Conservation (phyloP, 1,284 basidiomycete species). For the Tylopilus sp. region DNA sequence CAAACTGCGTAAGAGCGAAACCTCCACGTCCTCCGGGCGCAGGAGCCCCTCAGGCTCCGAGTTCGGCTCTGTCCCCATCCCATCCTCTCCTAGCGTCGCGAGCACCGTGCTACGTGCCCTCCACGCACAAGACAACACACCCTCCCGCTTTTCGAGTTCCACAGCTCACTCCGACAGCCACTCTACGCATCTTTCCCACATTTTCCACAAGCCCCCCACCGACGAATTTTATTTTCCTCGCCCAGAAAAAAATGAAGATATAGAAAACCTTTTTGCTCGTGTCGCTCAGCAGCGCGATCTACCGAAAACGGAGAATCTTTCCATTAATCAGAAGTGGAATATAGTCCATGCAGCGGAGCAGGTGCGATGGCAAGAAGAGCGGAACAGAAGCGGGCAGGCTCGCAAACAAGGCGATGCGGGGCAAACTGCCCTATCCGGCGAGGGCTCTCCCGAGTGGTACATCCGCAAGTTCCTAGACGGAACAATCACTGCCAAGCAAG, state of each 20-base stretch:
- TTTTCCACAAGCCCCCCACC: slow-evolving; percentile 48
- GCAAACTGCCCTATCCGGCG: slow-evolving; percentile 47
- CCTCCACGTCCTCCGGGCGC: slow-evolving; percentile 42
- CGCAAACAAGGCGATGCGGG: slow-evolving; percentile 58
- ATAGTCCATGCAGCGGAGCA: slow-evolving; percentile 86
- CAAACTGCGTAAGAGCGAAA: slow-evolving; percentile 53
- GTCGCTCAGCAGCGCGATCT: slow-evolving; percentile 68
- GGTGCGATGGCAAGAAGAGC: slow-evolving; percentile 74
- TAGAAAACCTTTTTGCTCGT: slow-evolving; percentile 75
- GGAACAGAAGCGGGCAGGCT: slow-evolving; percentile 54
- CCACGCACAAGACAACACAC: slow-evolving; percentile 51
- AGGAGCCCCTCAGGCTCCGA: slow-evolving; percentile 46
- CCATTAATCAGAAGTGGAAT: slow-evolving; percentile 88
- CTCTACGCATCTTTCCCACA: slow-evolving; percentile 51
- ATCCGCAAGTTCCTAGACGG: slow-evolving; percentile 87
- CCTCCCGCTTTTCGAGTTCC: slow-evolving; percentile 58
- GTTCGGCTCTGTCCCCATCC: slow-evolving; percentile 41
- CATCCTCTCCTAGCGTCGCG: slow-evolving; percentile 34
- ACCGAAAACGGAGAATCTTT: slow-evolving; percentile 54
- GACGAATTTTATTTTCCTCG: slow-evolving; percentile 73
- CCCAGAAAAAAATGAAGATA: slow-evolving; percentile 68
- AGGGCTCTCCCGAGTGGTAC: slow-evolving; percentile 83
- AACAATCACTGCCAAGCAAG: slow-evolving; percentile 80
- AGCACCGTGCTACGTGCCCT: slow-evolving; percentile 47
- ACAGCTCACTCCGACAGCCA: slow-evolving; percentile 50